Conservation (phyloP, 2,329 filamentous ascomycete genomes). For the Rhinocladiella similis region DNA sequence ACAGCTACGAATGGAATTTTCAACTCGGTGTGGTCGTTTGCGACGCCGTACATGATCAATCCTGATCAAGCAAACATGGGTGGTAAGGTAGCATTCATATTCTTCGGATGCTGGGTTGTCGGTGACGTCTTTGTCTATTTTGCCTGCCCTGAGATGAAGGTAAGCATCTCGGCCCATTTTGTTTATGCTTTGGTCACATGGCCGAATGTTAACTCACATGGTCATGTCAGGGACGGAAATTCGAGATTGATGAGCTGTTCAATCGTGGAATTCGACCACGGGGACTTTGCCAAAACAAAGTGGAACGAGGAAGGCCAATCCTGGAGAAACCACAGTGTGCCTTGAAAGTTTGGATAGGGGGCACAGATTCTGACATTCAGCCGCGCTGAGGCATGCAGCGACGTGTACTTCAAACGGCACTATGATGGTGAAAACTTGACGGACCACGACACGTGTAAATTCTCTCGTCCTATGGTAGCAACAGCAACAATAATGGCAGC, state of each 20-base stretch:
- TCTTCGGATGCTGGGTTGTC: constrained; percentile 18
- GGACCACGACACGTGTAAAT: too few species aligned
- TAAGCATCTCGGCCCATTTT: neutral
- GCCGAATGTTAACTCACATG: too few species aligned
- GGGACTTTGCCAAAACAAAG: neutral
- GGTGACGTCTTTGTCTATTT: neutral
- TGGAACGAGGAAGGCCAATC: too few species aligned
- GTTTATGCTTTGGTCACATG: too few species aligned
- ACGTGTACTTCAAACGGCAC: too few species aligned
- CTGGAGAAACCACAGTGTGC: too few species aligned
- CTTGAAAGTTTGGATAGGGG: too few species aligned
- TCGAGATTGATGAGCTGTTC: constrained; percentile 1
- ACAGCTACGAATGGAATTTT: neutral
- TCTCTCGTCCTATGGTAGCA: too few species aligned
- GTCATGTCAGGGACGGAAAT: neutral
- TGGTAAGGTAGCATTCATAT: constrained; percentile 43
- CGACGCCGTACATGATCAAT: constrained; percentile 37
- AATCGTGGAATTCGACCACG: neutral
- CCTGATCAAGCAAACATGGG: constrained; percentile 38
- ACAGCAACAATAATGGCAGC: too few species aligned
- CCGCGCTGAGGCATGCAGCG: too few species aligned
- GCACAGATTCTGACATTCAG: too few species aligned
- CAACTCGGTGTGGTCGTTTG: constrained; percentile 38
- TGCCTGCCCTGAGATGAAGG: neutral
- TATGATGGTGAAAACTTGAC: too few species aligned